phyloP scores from a whole-genome alignment of 2,329 filamentous ascomycete species.

The Dactylella cylindrospora region DNA sequence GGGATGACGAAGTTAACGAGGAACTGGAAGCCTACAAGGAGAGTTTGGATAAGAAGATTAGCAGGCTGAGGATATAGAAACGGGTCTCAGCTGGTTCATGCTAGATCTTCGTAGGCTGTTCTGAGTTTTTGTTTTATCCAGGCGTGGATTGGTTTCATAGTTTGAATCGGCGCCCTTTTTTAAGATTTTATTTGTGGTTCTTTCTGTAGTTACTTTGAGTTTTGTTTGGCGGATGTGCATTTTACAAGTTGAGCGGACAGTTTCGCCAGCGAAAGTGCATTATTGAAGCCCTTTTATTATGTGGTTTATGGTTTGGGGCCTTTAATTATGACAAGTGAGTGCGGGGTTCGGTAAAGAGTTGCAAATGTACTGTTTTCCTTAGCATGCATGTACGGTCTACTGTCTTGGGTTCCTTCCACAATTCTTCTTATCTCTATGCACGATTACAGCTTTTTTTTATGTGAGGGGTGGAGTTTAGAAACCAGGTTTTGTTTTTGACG shows the following conservation, averaged over 20 bases:
- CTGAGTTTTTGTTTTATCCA: neutral
- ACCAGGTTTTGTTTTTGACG: too few species aligned
- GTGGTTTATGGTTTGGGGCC: neutral
- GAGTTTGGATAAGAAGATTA: slow-evolving; percentile 49
- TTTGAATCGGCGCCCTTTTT: neutral
- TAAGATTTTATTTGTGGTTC: neutral
- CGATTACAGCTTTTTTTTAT: too few species aligned
- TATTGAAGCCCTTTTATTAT: neutral
- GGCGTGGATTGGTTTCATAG: neutral
- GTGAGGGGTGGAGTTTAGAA: too few species aligned
- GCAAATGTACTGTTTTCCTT: neutral
- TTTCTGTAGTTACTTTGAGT: neutral
- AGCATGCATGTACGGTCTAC: too few species aligned
- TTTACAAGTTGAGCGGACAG: too few species aligned
- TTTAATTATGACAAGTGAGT: slow-evolving; percentile 13
- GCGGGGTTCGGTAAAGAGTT: neutral
- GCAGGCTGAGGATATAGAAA: slow-evolving; percentile 35
- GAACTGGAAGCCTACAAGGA: slow-evolving; percentile 78
- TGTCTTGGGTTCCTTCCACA: too few species aligned
- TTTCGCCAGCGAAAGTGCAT: too few species aligned
- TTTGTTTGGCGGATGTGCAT: neutral
- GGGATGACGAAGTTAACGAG: slow-evolving; percentile 88
- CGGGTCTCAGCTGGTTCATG: neutral
- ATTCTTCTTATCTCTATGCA: too few species aligned
- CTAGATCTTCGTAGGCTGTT: slow-evolving; percentile 8